Conservation (phyloP, 1,284 basidiomycete genomes). For the Puccinia horiana region DNA sequence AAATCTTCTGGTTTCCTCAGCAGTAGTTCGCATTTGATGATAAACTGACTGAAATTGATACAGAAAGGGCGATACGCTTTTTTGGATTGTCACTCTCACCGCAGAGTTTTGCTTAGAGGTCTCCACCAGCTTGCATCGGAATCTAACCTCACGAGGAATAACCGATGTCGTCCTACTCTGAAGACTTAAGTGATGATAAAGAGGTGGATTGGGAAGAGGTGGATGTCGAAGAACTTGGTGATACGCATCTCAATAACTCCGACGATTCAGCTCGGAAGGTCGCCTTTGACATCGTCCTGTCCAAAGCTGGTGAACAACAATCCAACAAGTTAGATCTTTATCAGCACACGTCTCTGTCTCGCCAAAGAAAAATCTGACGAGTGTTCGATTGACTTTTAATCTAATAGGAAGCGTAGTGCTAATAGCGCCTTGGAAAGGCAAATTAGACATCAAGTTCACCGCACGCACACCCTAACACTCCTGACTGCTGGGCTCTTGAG, state of each 20-base stretch:
- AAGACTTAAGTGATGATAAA: constrained; percentile 27
- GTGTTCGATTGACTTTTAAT: neutral
- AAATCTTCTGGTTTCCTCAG: too few species aligned
- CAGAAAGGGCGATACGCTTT: too few species aligned
- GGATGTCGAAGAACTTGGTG: constrained; percentile 24
- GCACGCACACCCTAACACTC: constrained; percentile 78
- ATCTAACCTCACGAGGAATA: neutral
- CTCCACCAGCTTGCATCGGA: neutral
- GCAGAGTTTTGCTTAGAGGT: neutral
- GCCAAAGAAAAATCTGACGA: neutral
- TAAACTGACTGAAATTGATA: too few species aligned
- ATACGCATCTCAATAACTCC: neutral
- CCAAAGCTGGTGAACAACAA: constrained; percentile 29
- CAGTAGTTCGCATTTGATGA: too few species aligned
- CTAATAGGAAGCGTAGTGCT: constrained; percentile 17
- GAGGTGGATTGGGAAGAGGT: constrained; percentile 45
- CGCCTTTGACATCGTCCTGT: constrained; percentile 30
- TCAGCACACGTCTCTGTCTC: neutral
- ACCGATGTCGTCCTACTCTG: constrained; percentile 5
- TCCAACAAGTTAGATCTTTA: constrained; percentile 31
- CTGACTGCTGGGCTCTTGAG: constrained; percentile 74
- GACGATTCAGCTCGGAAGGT: neutral
- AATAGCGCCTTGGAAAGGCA: constrained; percentile 65
- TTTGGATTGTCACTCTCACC: too few species aligned
- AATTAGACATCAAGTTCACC: constrained; percentile 76